A percentile compares a stretch with the other conserved stretches of the same genome.
Evolutionary conservation across 192 early-diverging fungal genomes (phyloP).

Genomic region (Martensiomyces pterosporus): DNA sequence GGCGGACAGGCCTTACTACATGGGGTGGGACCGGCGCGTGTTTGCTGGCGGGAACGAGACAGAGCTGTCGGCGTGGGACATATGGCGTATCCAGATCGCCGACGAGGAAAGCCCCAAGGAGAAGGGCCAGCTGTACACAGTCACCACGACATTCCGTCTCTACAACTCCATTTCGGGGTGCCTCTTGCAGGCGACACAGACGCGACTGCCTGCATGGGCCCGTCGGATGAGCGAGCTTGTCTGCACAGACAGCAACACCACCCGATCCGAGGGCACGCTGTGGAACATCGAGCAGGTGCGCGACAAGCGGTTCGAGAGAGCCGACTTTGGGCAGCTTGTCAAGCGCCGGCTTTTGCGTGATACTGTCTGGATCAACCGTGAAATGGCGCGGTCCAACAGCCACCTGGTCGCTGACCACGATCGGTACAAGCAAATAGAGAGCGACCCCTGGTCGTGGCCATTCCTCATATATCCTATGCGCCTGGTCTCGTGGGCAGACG

Average conservation of each 20-base stretch:
- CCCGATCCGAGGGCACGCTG: conserved; percentile 37
- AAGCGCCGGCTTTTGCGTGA: conserved; percentile 15
- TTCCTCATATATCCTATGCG: conserved; percentile 55
- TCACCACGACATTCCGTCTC: conserved; percentile 60
- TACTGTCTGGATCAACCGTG: conserved; percentile 62
- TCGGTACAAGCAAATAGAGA: conserved; percentile 57
- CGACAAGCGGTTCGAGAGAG: conserved; percentile 19
- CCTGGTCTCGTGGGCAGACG: conserved; percentile 61
- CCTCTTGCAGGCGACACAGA: conserved; percentile 63
- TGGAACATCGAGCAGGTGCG: conserved; percentile 47
- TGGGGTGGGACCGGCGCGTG: conserved; percentile 20
- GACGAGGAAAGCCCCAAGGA: conserved; percentile 40
- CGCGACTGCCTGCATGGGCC: conserved; percentile 79
- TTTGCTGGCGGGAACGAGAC: conserved; percentile 22
- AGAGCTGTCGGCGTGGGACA: conserved; percentile 33
- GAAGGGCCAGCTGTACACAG: conserved; percentile 40
- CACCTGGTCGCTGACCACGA: conserved; percentile 61
- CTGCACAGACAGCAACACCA: conserved; percentile 68
- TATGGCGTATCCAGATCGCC: conserved; percentile 51
- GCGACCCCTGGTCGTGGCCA: conserved; percentile 60
- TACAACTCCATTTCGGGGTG: conserved; percentile 70
- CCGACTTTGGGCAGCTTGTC: conserved; percentile 7
- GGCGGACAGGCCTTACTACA: neutral
- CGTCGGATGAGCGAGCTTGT: conserved; percentile 80
- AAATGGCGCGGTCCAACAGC: conserved; percentile 72